Conservation (phyloP, 305 asterid genomes). For the Fraxinus nigra region DNA sequence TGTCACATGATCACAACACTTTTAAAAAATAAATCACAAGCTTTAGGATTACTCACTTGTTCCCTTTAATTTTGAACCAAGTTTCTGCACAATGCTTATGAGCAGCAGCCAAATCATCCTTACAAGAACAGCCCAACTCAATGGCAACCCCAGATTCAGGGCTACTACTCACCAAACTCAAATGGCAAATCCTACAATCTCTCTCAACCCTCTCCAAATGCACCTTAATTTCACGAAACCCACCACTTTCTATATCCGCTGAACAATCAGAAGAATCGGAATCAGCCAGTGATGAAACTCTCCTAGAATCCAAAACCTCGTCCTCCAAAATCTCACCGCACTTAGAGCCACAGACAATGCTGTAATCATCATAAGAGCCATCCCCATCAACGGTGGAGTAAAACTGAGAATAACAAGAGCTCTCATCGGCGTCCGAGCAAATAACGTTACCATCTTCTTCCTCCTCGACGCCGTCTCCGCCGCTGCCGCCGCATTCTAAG, state of each 20-base stretch:
- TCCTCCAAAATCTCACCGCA: conserved; percentile 40
- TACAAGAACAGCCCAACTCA: conserved; percentile 9
- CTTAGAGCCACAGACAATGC: conserved; percentile 40
- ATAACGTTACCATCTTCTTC: conserved; percentile 24
- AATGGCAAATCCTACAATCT: conserved; percentile 14
- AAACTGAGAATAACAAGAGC: conserved; percentile 72
- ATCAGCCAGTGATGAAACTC: conserved; percentile 36
- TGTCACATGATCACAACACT: neutral
- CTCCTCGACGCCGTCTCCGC: conserved; percentile 12
- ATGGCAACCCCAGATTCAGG: neutral
- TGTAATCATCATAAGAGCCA: conserved; percentile 54
- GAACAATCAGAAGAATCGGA: conserved; percentile 40
- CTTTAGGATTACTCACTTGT: conserved; percentile 10
- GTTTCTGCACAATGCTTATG: conserved; percentile 13
- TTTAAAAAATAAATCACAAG: neutral
- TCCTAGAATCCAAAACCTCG: conserved; percentile 36
- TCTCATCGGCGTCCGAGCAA: conserved; percentile 65
- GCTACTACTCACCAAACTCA: conserved; percentile 3
- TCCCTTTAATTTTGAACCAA: conserved; percentile 9
- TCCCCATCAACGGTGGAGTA: conserved; percentile 76
- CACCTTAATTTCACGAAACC: conserved; percentile 26
- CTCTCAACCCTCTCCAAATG: conserved; percentile 26
- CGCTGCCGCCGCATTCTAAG: neutral
- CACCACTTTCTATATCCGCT: conserved; percentile 38
- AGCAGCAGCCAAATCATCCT: conserved; percentile 15